These are phyloP conservation scores for Cyathus striatus DNA, from an alignment of 768 basidiomycete genomes.

Conservation along the genomic window DNA sequence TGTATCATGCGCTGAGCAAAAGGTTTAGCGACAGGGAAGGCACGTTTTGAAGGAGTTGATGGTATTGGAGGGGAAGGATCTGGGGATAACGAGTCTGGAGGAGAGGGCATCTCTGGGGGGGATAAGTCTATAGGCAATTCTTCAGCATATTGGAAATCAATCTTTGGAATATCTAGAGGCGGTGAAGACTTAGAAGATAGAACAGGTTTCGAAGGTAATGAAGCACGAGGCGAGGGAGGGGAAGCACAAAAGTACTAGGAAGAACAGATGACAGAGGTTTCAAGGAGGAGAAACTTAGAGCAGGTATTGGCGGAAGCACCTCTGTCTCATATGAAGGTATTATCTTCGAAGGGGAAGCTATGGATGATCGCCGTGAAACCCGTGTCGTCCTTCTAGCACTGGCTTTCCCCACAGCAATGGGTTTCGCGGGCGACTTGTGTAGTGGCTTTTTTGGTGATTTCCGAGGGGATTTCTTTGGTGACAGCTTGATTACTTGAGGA, in stretches of 20 bases:
- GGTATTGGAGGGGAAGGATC: conserved; percentile 14
- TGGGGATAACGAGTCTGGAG: conserved; percentile 6
- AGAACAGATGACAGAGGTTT: conserved; percentile 46
- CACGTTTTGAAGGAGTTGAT: conserved; percentile 27
- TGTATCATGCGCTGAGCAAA: conserved; percentile 66
- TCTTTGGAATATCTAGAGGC: conserved; percentile 10
- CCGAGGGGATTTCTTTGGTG: no score
- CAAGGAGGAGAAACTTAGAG: conserved; percentile 25
- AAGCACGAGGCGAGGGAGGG: conserved; percentile 69
- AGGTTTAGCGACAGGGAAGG: conserved; percentile 71
- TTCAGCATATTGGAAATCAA: conserved; percentile 6
- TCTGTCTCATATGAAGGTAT: conserved; percentile 37
- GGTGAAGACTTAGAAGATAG: conserved; percentile 22
- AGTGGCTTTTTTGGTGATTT: conserved; percentile 10
- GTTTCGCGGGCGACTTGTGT: conserved; percentile 10
- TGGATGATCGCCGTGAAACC: conserved; percentile 40
- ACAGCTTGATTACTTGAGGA: conserved; percentile 9
- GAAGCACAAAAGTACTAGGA: conserved; percentile 70
- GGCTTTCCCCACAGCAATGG: conserved; percentile 41
- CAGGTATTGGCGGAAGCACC: conserved; percentile 26
- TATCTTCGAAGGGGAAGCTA: conserved; percentile 27
- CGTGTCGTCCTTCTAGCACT: conserved; percentile 40
- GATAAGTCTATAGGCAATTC: conserved; percentile 5
- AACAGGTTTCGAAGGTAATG: conserved; percentile 48
- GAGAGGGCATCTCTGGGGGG: conserved; percentile 2